A percentile compares a stretch with the other conserved stretches of the same genome.
phyloP scores from a whole-genome alignment of 2,329 filamentous ascomycete genomes.

The Lachnellula cervina region DNA sequence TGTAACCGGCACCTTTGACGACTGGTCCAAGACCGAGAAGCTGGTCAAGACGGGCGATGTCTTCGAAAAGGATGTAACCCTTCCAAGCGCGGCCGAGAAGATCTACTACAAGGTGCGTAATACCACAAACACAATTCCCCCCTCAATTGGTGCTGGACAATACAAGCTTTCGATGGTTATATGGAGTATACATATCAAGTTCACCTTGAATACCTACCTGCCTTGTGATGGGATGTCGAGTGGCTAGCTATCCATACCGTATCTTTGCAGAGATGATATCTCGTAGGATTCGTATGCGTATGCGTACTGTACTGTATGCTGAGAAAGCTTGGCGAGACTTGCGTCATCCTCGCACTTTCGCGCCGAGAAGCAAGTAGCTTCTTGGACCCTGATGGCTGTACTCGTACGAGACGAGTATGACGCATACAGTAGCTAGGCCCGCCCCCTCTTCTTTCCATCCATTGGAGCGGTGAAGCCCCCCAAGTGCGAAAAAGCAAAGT shows the following conservation, averaged over 20 bases:
- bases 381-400: neutral
- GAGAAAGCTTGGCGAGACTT: too few species aligned
- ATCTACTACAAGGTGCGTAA: conserved; percentile 86
- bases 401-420: conserved; percentile 9
- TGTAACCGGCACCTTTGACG: conserved; percentile 93
- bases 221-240: too few species aligned
- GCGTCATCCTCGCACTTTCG: too few species aligned
- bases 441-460: conserved; percentile 7
- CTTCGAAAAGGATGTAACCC: conserved; percentile 76
- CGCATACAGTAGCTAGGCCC: conserved; percentile 5
- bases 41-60: conserved; percentile 68
- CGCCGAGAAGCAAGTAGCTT: neutral
- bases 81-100: conserved; percentile 63
- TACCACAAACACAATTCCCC: too few species aligned
- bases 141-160: neutral
- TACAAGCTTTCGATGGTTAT: too few species aligned
- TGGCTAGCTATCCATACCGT: too few species aligned
- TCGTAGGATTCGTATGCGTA: too few species aligned
- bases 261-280: too few species aligned
- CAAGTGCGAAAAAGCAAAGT: conserved; percentile 13
- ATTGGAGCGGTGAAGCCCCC: conserved; percentile 21
- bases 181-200: too few species aligned
- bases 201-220: too few species aligned
- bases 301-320: too few species aligned
- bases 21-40: conserved; percentile 83